phyloP scores from a whole-genome alignment of 495 filamentous ascomycete species.

The Penicillium samsonianum region DNA sequence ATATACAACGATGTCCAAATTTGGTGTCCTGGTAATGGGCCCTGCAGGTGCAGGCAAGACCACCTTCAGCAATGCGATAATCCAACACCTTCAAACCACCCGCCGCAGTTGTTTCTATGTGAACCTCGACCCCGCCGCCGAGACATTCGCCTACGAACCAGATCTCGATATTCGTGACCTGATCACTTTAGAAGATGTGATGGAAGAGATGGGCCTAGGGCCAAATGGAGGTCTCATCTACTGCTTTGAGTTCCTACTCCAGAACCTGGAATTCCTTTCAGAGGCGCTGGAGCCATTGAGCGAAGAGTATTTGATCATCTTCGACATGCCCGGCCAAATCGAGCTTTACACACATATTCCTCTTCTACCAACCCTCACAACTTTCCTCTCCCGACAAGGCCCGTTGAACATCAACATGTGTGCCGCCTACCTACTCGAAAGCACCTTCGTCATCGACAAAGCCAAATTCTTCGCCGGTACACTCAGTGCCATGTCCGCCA shows the following conservation, averaged over 20 bases:
- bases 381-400: slow-evolving; percentile 77
- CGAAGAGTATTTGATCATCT: slow-evolving; percentile 93
- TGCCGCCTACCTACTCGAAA: slow-evolving; percentile 93
- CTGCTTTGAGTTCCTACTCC: slow-evolving; percentile 92
- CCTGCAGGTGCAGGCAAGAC: slow-evolving; percentile 90
- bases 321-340: slow-evolving; percentile 99
- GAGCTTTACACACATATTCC: slow-evolving; percentile 98
- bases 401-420: slow-evolving; percentile 85
- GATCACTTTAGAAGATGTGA: slow-evolving; percentile 94
- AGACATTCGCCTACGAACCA: slow-evolving; percentile 85
- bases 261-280: slow-evolving; percentile 94
- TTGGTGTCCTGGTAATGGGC: slow-evolving; percentile 91
- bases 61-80: slow-evolving; percentile 90
- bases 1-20: slow-evolving; percentile 75
- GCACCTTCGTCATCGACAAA: slow-evolving; percentile 90
- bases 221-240: slow-evolving; percentile 97
- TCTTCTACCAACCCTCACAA: slow-evolving; percentile 81
- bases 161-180: slow-evolving; percentile 97
- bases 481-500: slow-evolving; percentile 93
- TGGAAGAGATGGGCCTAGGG: slow-evolving; percentile 93
- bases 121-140: slow-evolving; percentile 96
- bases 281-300: slow-evolving; percentile 82
- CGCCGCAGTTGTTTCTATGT: slow-evolving; percentile 93
- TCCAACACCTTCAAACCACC: slow-evolving; percentile 86
- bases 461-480: slow-evolving; percentile 97